Percentiles rank a stretch among this genome's conserved stretches.
Conservation (phyloP, 805 yeast species). For the Torulaspora indica region DNA sequence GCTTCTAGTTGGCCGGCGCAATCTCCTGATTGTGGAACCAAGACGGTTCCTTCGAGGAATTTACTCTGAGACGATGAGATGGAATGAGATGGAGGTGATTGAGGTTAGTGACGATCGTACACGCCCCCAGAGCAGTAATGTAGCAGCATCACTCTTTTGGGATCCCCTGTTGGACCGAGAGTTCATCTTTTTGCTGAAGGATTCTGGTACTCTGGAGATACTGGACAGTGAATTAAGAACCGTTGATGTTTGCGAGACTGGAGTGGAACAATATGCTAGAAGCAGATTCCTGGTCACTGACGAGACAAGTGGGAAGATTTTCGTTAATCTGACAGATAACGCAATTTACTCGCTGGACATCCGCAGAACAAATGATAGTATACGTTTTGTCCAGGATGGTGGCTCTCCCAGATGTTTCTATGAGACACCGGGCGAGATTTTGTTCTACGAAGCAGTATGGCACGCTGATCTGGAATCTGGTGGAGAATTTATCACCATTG, state of each 20-base stretch:
- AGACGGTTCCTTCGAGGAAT: slow-evolving; percentile 6
- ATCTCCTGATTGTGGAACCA: slow-evolving; percentile 10
- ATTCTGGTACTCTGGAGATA: slow-evolving; percentile 20
- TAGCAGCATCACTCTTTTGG: slow-evolving; percentile 14
- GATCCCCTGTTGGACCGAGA: slow-evolving; percentile 14
- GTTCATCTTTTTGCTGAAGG: slow-evolving; percentile 20
- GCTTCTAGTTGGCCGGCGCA: slow-evolving; percentile 1
- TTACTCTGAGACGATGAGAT: slow-evolving; percentile 1
- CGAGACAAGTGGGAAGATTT: slow-evolving; percentile 11
- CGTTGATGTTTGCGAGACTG: slow-evolving; percentile 17
- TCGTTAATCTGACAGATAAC: slow-evolving; percentile 15
- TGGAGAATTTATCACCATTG: slow-evolving; percentile 17
- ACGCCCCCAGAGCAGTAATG: slow-evolving; percentile 3
- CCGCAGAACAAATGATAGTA: slow-evolving; percentile 1
- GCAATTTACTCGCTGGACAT: slow-evolving; percentile 12
- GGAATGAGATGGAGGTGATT: slow-evolving; percentile 6
- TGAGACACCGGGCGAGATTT: slow-evolving; percentile 10
- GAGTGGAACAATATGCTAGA: slow-evolving; percentile 2
- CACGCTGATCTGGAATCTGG: slow-evolving; percentile 15
- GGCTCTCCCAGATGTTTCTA: slow-evolving; percentile 8
- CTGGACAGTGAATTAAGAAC: slow-evolving; percentile 7
- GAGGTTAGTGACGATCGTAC: background rate
- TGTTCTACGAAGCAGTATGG: slow-evolving; percentile 12
- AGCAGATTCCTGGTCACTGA: slow-evolving; percentile 12
- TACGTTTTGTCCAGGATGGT: slow-evolving; percentile 12